Evolutionary conservation across 2,329 filamentous ascomycete genomes (phyloP).

Genomic region (Rhynchosporium graminicola): DNA sequence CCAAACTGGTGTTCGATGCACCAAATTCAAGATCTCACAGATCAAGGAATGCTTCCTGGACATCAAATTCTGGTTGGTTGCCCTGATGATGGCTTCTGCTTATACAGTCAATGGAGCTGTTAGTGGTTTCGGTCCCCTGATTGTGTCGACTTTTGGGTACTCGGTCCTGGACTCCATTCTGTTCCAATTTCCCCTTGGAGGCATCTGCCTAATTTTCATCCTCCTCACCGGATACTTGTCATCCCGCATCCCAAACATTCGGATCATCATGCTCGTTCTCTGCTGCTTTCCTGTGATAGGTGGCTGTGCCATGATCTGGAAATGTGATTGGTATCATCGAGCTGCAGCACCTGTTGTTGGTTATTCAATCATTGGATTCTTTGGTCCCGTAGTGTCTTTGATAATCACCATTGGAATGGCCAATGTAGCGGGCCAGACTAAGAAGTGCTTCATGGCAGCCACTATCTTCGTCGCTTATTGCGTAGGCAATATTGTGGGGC

Average conservation of each 20-base stretch:
- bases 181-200: slow-evolving; percentile 74
- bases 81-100: slow-evolving; percentile 68
- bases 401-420: slow-evolving; percentile 59
- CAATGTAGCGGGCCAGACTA: slow-evolving; percentile 75
- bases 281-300: slow-evolving; percentile 75
- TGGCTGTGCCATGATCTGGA: slow-evolving; percentile 76
- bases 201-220: slow-evolving; percentile 66
- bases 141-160: slow-evolving; percentile 71
- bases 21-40: slow-evolving; percentile 60
- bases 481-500: slow-evolving; percentile 75
- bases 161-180: slow-evolving; percentile 65
- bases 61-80: slow-evolving; percentile 63
- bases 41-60: slow-evolving; percentile 60
- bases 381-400: slow-evolving; percentile 69
- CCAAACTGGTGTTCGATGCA: slow-evolving; percentile 64
- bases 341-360: slow-evolving; percentile 68
- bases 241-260: slow-evolving; percentile 60
- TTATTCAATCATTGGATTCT: slow-evolving; percentile 72
- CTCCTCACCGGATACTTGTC: slow-evolving; percentile 66
- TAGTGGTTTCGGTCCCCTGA: slow-evolving; percentile 69
- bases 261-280: slow-evolving; percentile 63
- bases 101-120: slow-evolving; percentile 74
- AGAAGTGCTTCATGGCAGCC: slow-evolving; percentile 75
- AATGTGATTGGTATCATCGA: slow-evolving; percentile 61
- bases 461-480: slow-evolving; percentile 76